Conservation (phyloP, 306 rosid species). For the Lupinus albus region DNA sequence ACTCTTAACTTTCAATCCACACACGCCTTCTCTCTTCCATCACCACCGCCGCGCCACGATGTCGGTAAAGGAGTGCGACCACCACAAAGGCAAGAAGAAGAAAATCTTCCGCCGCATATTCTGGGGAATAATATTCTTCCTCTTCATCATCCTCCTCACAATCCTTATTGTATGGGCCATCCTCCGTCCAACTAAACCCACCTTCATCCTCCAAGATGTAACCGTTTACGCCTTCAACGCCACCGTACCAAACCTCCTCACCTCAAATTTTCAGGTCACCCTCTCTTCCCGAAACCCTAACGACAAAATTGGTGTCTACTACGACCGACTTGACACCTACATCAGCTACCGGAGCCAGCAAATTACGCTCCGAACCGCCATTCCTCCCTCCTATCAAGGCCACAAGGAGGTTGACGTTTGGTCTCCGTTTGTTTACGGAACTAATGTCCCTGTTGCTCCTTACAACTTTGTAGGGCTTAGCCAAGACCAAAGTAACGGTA, state of each 20-base stretch:
- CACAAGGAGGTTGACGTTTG: constrained; percentile 78
- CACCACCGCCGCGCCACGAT: constrained; percentile 27
- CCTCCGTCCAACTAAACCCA: constrained; percentile 73
- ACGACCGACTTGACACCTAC: constrained; percentile 75
- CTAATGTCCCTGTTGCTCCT: constrained; percentile 79
- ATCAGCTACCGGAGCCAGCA: constrained; percentile 73
- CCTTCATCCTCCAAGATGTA: constrained; percentile 87
- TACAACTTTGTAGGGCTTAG: constrained; percentile 51
- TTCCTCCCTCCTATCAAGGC: constrained; percentile 84
- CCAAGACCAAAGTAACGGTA: constrained; percentile 67
- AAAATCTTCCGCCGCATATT: constrained; percentile 27
- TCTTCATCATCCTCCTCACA: constrained; percentile 59
- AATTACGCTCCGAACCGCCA: constrained; percentile 65
- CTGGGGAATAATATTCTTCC: constrained; percentile 52
- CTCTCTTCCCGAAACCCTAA: constrained; percentile 80
- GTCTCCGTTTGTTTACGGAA: constrained; percentile 89
- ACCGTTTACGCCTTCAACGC: constrained; percentile 91
- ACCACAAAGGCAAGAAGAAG: constrained; percentile 53
- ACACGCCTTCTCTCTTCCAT: not conserved
- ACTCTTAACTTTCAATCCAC: not conserved
- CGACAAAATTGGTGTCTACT: constrained; percentile 79
- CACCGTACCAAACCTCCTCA: constrained; percentile 69
- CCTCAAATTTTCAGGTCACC: constrained; percentile 81
- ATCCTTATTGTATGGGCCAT: constrained; percentile 77
- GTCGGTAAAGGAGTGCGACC: constrained; percentile 61